A percentile compares a stretch with the other conserved stretches of the same genome.
These are phyloP conservation scores for Podospora bellae-mahoneyi DNA, from an alignment of 495 filamentous ascomycete genomes.

Conservation along the genomic window DNA sequence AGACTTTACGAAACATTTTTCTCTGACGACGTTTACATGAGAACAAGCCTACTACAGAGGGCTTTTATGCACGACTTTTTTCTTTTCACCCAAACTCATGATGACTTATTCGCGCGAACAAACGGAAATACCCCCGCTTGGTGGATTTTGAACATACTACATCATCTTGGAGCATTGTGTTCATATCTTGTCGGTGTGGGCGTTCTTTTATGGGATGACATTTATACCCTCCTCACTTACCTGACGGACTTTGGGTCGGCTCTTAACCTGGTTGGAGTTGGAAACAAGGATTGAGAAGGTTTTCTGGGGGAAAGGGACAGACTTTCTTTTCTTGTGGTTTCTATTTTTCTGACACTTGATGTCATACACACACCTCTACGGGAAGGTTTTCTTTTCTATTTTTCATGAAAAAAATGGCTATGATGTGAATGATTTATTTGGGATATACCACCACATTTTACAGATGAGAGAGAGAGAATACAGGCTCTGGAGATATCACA, in stretches of 20 bases:
- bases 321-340: neutral
- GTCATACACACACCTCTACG: neutral
- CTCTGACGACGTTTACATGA: conserved; percentile 1
- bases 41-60: neutral
- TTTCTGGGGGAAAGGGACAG: neutral
- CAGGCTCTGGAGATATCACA: neutral
- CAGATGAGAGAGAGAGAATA: neutral
- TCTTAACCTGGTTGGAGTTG: conserved; percentile 1
- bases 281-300: neutral
- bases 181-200: conserved; percentile 21
- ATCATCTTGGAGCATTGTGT: conserved; percentile 19
- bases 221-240: neutral
- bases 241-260: neutral
- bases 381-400: neutral
- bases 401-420: conserved; percentile 1
- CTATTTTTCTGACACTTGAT: neutral
- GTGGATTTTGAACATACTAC: conserved; percentile 23
- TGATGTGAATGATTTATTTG: conserved; percentile 1
- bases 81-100: conserved; percentile 1
- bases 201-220: conserved; percentile 2
- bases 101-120: neutral
- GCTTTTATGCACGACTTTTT: neutral
- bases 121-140: conserved; percentile 22
- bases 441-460: neutral
- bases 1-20: neutral